Base-by-base conservation (phyloP, 2,329 filamentous ascomycete species). In the Fusarium sp. region DNA sequence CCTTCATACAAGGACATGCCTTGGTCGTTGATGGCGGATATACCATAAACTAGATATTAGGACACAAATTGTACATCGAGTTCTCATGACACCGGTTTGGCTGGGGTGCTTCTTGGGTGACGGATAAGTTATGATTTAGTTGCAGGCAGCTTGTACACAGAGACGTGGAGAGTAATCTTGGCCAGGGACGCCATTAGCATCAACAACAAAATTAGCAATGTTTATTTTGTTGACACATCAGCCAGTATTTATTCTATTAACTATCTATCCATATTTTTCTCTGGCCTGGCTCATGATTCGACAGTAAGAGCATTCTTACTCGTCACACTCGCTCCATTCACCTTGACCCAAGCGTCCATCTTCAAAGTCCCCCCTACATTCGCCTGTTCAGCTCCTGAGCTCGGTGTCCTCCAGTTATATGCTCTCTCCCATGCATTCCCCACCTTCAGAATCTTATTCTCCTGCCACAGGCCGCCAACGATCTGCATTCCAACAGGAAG, bases 401-500 rank as follows among this genome's bases (percentile, higher is more conserved):
- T 43, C 8, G 56, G 23, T 4, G 30, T 39, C 14, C 64, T 67
- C 87, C 87, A 89, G 61, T 87, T 82, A 73, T 84, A 84, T 1
- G 69, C 78, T 43, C 75, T 78, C 77, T 88, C 87, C 85, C 86
- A 88, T 13, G 85, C 86, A 77, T 84, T 83, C 4, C 83, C 87
- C 14, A 84, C 83, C 25, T 80, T 77, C 3, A 87, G 79, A 7
- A 89, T 80, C 60, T 80, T 84, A 66, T 84, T 82, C 70, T 90
- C 88, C n/a, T 84, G 82, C 84, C 87, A 89, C 72, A 85, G 81
- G 6, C 82, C 86, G 1, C 88, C 88, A 14, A 90, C 85, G 57
- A 91, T 84, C 74, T 91, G 88, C 83, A 90, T 83, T 0, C 88
- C 87, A 0, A 89, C 87, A 0, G 88, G 88, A 23, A 90, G 75